Evolutionary conservation across 805 yeast genomes (phyloP), one percentile per base, ranked within the genome.

Genomic region (Kluyveromyces nonfermentans): DNA sequence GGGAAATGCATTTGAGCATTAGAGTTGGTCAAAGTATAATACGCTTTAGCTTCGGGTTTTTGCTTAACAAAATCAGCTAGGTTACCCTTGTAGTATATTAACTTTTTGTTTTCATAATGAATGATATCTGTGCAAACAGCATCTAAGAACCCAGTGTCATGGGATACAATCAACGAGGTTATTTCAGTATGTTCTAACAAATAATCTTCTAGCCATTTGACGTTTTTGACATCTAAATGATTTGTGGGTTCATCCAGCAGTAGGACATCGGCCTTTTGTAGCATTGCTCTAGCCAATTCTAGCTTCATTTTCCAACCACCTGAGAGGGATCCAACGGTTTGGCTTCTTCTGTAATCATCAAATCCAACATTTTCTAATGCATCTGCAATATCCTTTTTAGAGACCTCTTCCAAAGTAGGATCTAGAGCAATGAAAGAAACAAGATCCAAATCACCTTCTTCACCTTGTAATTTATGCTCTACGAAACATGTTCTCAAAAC

Each of bases 231-330:
- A 72, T 93, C 98, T 76, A 90, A 78, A 71, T 90, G 98, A 71
- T 90, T 90, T 52, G 98, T 90, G 65, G 98, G 98, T 77, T 90
- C 98, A 69, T 90, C 98, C 60, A 90, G 75, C 55, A 90, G 73
- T 58, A 90, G 75, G 44, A 90, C 89, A 68, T 90, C 98, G 31
- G 97, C 98, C 67, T 82, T 87, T 87, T 88, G 85, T 55, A 90
- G 73, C 96, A 90, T 89, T 32, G 97, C 98, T 71, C 97, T 82
- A n/a, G 97, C 98, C 59, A 90, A 74, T 69, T 89, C 97, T 54
- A 90, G 76, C 70, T 90, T 90, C 98, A 90, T 90, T 70, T 93
- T 93, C 98, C 98, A 90, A 66, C 98, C 98, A 67, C 98, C 98
- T 36, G 96, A 86, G 47, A 90, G 72, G 1, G 97, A 85, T 33